Percentiles rank a stretch among this genome's conserved stretches.
Conservation (phyloP, 2,329 filamentous ascomycete species). For the Diaporthe sp. region DNA sequence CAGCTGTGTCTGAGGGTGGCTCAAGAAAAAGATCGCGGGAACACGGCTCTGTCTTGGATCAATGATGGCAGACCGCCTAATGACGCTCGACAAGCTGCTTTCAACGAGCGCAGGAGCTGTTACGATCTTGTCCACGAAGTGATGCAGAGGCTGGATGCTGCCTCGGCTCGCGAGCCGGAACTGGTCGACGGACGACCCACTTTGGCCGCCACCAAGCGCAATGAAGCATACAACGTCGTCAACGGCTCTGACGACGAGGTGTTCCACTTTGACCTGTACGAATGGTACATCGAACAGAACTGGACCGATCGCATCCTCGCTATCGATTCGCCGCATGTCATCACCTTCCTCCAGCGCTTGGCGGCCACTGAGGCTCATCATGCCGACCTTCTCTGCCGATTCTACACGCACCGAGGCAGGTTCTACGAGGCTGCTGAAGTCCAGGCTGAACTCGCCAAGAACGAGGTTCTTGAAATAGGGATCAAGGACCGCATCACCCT, state of each 20-base stretch:
- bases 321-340: slow-evolving; percentile 85
- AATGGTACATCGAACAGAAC: slow-evolving; percentile 91
- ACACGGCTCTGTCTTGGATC: slow-evolving; percentile 86
- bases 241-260: slow-evolving; percentile 90
- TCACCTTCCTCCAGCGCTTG: slow-evolving; percentile 85
- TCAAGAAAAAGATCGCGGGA: slow-evolving; percentile 85
- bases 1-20: slow-evolving; percentile 87
- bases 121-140: slow-evolving; percentile 91
- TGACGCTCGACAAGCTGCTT: slow-evolving; percentile 77
- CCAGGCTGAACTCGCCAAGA: slow-evolving; percentile 84
- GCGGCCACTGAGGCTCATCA: slow-evolving; percentile 78
- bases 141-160: slow-evolving; percentile 79
- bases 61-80: slow-evolving; percentile 80
- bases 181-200: slow-evolving; percentile 83
- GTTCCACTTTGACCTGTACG: slow-evolving; percentile 96
- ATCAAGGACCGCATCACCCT: slow-evolving; percentile 90
- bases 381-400: slow-evolving; percentile 92
- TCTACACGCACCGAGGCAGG: slow-evolving; percentile 85
- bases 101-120: slow-evolving; percentile 78
- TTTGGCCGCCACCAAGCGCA: slow-evolving; percentile 79
- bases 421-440: slow-evolving; percentile 91
- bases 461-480: slow-evolving; percentile 76
- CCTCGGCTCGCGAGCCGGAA: slow-evolving; percentile 75
- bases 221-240: slow-evolving; percentile 91
- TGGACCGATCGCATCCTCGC: slow-evolving; percentile 88